Evolutionary conservation across 2,329 filamentous ascomycete species (phyloP).

Genomic region (Graphilbum fragrans): DNA sequence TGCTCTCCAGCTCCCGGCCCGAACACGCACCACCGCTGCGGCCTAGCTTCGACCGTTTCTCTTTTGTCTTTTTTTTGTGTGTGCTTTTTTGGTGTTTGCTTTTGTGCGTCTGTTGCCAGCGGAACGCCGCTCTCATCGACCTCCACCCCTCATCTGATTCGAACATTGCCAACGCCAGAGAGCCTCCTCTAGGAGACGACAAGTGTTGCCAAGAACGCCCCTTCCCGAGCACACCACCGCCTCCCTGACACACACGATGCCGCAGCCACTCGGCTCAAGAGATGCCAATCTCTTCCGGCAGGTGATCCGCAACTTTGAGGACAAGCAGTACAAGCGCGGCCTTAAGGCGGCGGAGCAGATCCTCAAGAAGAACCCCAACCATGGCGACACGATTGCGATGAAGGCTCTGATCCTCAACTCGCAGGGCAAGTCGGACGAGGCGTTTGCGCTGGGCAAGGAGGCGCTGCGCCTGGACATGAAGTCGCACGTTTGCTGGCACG

Average conservation of each 20-base stretch:
- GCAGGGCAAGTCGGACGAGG: slow-evolving; percentile 84
- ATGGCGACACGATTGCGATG: slow-evolving; percentile 98
- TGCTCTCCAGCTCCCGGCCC: slow-evolving; percentile 2
- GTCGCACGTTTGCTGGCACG: slow-evolving; percentile 98
- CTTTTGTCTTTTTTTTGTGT: no score
- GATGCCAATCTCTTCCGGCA: slow-evolving; percentile 90
- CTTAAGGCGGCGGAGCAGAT: slow-evolving; percentile 95
- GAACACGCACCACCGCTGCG: no score
- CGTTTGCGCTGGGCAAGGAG: slow-evolving; percentile 83
- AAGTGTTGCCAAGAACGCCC: no score
- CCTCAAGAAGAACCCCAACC: slow-evolving; percentile 83
- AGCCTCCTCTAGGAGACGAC: no score
- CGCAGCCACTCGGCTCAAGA: slow-evolving; percentile 68
- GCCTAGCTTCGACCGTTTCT: not conserved
- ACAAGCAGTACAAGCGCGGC: slow-evolving; percentile 93
- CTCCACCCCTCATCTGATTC: no score
- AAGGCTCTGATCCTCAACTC: slow-evolving; percentile 94
- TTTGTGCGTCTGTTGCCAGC: no score
- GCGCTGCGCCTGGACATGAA: slow-evolving; percentile 96
- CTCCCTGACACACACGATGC: slow-evolving; percentile 36
- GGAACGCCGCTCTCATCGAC: no score
- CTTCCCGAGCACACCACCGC: slow-evolving; percentile 1
- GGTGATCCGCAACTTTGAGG: slow-evolving; percentile 91
- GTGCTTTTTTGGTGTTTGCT: no score
- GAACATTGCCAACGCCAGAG: no score